These are phyloP conservation scores for Phoenix roebelenii DNA, from an alignment of 176 grass and related monocot genomes.

Conservation along the genomic window DNA sequence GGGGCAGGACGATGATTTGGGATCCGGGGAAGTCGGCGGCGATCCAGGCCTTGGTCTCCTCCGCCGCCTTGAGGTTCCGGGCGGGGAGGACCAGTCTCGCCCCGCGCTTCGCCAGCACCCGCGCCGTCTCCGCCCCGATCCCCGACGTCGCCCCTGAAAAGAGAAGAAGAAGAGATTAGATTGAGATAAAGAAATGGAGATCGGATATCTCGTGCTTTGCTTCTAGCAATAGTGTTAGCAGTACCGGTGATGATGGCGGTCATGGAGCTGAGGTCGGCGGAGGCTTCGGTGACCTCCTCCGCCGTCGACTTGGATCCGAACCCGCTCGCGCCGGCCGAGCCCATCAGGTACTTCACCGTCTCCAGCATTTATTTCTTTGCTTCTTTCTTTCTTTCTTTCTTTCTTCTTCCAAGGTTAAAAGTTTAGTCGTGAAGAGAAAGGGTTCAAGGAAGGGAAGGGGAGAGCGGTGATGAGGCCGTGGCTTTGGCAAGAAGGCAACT, in stretches of 20 bases:
- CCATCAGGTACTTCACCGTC: conserved; percentile 61
- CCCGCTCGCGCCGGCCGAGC: conserved; percentile 47
- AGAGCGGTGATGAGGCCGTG: neutral
- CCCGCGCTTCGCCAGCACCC: conserved; percentile 77
- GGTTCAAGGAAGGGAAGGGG: neutral
- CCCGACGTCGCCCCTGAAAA: conserved; percentile 73
- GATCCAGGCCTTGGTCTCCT: conserved; percentile 58
- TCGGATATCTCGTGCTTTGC: neutral
- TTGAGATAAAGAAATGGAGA: neutral
- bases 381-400: neutral
- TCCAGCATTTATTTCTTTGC: conserved; percentile 36
- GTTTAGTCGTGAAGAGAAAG: no score
- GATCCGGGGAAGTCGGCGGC: conserved; percentile 35
- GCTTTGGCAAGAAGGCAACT: neutral
- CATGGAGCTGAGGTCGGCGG: conserved; percentile 27
- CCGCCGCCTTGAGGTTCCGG: conserved; percentile 65
- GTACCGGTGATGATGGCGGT: conserved; percentile 75
- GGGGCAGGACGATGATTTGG: conserved; percentile 58
- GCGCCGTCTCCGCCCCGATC: conserved; percentile 84
- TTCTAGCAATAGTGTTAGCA: neutral
- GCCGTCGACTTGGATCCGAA: conserved; percentile 83
- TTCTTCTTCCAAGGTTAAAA: neutral
- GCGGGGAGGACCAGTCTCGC: conserved; percentile 69
- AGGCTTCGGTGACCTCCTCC: conserved; percentile 40
- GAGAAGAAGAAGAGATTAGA: no score